Evolutionary conservation across 768 basidiomycete genomes (phyloP), one percentile per base, ranked within the genome.

Genomic region (Suillus luteus): DNA sequence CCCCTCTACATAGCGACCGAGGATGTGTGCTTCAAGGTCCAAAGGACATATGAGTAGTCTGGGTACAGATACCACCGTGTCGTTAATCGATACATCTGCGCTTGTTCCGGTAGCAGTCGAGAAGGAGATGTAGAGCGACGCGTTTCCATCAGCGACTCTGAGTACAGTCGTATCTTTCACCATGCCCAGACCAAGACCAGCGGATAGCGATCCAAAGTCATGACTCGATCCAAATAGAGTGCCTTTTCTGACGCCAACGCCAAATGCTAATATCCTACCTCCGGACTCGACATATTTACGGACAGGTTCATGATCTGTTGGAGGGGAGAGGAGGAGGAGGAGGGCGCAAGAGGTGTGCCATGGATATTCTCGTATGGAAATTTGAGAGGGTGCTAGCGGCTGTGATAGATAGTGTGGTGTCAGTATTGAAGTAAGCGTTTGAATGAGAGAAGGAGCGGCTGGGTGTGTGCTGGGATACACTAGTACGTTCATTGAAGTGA

Each of bases 321-420:
- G 82, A 22, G 55, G 83, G 83, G 62, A 87, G 82, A n/a, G 92
- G 86, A 96, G 77, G 58, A 95, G 89, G 19, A 98, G 83, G 2
- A 96, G 80, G 2, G 89, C 88, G 71, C 93, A 96, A 11, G 83
- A 82, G 7, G 78, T 70, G 43, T 84, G 74, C 96, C 95, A 98
- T 22, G 95, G 95, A 52, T 89, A 87, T 1, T 83, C 78, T 11
- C 80, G 88, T 0, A 81, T 77, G 1, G 80, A 76, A 6, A 98
- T 77, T 2, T 83, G 73, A 46, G 84, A 77, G 12, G 82, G 80
- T 0, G 86, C 78, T 59, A 95, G 81, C 17, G 85, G 74, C 64
- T 93, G 92, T 49, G 96, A 86, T 14, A 91, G 86, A 73, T 95
- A 96, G 72, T 88, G 83, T 0, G 93, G 89, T 15, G 82, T 70